Evolutionary conservation across 352 stramenopile genomes (phyloP), one percentile per base, ranked within the genome.

Genomic region (Pythium insidiosum): DNA sequence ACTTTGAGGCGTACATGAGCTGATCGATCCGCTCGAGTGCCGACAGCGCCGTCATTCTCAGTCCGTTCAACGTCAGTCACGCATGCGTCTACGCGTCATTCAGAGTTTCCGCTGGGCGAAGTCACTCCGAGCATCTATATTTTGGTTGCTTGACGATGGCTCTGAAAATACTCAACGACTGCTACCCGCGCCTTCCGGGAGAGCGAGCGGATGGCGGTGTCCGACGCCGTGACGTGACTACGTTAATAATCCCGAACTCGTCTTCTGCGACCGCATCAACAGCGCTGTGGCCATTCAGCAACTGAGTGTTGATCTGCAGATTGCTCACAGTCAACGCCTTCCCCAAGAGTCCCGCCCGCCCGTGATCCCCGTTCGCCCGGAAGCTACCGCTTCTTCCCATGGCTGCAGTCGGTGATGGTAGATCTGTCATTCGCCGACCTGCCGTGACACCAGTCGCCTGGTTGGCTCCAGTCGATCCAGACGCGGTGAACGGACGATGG

Each of bases 21-120:
- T 71, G 42, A 18, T 84, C 62, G 20, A 84, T 54, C 51, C 57
- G 72, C 19, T 78, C 66, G 10, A 57, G 34, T n/a, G 63, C 55
- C 15, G 68, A 58, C 10, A 59, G 60, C 7, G 53, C 47, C n/a
- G 67, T 56, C 66, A 80, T 80, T 28, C 12, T 43, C 16, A 3
- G 21, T 43, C 38, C 34, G 9, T 10, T 19, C 5, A 13, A 34
- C 15, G 5, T 13, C 21, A 23, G 28, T 10, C 28, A 29, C 15
- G 41, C 9, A 3, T 19, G n/a, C 10, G 19, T 45, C 12, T 30
- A 20, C 13, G 30, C 7, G 30, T 30, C 21, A 16, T 47, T 16
- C 5, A 21, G 16, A 35, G 19, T 46, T 16, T 26, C 25, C 1
- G 40, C 15, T 4, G n/a, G 19, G 16, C 22, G 24, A 28, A 4